These are phyloP conservation scores for Cordyceps farinosa DNA, from an alignment of 2,329 filamentous ascomycete species.

Conservation along the genomic window DNA sequence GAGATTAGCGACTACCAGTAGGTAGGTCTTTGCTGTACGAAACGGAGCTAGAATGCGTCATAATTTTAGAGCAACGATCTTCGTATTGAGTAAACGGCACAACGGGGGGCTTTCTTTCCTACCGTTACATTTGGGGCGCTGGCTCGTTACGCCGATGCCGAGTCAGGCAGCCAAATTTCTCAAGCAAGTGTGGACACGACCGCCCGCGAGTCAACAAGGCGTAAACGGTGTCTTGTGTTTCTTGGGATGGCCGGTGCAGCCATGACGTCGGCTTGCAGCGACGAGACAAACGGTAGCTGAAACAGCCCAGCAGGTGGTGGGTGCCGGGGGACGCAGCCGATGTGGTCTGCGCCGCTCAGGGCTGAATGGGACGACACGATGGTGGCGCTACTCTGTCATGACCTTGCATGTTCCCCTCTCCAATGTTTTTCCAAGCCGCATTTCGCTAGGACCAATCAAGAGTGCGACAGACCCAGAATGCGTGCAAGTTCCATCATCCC, in stretches of 20 bases:
- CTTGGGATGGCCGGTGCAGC: too few relatives aligned
- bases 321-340: not conserved
- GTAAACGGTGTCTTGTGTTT: too few relatives aligned
- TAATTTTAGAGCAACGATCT: not conserved
- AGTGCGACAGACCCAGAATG: too few relatives aligned
- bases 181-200: not conserved
- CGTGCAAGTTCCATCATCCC: not conserved
- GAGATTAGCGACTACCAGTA: too few relatives aligned
- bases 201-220: too few relatives aligned
- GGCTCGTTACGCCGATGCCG: not conserved
- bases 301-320: not conserved
- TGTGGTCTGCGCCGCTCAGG: not conserved
- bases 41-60: not conserved
- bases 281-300: too few relatives aligned
- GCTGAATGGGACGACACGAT: conserved; percentile 2
- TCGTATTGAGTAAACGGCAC: too few relatives aligned
- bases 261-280: too few relatives aligned
- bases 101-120: not conserved
- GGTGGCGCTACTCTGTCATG: conserved; percentile 6
- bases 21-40: too few relatives aligned
- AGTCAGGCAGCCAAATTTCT: not conserved
- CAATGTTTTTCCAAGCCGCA: not conserved
- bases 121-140: not conserved
- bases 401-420: not conserved
- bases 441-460: not conserved